These are phyloP conservation scores for Fonsecaea nubica DNA, from an alignment of 2,329 filamentous ascomycete genomes.

Conservation along the genomic window DNA sequence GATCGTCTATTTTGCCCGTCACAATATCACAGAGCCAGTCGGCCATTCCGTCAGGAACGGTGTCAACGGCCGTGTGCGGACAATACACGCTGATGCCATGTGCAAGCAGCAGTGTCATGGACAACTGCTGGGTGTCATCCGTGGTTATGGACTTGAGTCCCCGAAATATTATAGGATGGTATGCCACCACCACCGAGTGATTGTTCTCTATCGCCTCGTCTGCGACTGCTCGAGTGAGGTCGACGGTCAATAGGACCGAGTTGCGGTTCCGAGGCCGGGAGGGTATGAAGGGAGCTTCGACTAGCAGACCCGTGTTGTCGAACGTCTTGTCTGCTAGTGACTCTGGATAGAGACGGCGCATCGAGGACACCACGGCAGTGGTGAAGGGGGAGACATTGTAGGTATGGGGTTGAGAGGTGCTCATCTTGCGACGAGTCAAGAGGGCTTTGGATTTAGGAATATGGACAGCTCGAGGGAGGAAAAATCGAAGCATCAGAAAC, in stretches of 20 bases:
- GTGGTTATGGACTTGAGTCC: slow-evolving; percentile 88
- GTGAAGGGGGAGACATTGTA: slow-evolving; percentile 64
- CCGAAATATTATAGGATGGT: slow-evolving; percentile 97
- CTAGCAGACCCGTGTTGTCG: slow-evolving; percentile 89
- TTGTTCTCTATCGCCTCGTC: slow-evolving; percentile 82
- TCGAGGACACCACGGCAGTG: slow-evolving; percentile 73
- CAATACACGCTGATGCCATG: slow-evolving; percentile 94
- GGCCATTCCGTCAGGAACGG: slow-evolving; percentile 81
- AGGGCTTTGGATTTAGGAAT: slow-evolving; percentile 14
- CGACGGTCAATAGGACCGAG: slow-evolving; percentile 81
- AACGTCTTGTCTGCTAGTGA: slow-evolving; percentile 86
- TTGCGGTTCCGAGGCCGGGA: slow-evolving; percentile 62
- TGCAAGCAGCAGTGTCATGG: slow-evolving; percentile 79
- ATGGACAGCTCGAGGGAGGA: slow-evolving; percentile 4
- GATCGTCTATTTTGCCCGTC: slow-evolving; percentile 57
- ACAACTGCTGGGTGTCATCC: slow-evolving; percentile 82
- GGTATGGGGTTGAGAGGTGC: slow-evolving; percentile 8
- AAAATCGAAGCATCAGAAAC: slow-evolving; percentile 24
- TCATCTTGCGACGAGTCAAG: slow-evolving; percentile 25
- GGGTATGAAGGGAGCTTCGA: slow-evolving; percentile 70
- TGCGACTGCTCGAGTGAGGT: slow-evolving; percentile 86
- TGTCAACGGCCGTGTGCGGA: slow-evolving; percentile 93
- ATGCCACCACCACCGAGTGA: slow-evolving; percentile 82
- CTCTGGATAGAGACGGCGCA: slow-evolving; percentile 88
- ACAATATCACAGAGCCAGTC: slow-evolving; percentile 94